phyloP scores from a whole-genome alignment of 1,284 basidiomycete genomes.

The Gymnopus androsaceus region DNA sequence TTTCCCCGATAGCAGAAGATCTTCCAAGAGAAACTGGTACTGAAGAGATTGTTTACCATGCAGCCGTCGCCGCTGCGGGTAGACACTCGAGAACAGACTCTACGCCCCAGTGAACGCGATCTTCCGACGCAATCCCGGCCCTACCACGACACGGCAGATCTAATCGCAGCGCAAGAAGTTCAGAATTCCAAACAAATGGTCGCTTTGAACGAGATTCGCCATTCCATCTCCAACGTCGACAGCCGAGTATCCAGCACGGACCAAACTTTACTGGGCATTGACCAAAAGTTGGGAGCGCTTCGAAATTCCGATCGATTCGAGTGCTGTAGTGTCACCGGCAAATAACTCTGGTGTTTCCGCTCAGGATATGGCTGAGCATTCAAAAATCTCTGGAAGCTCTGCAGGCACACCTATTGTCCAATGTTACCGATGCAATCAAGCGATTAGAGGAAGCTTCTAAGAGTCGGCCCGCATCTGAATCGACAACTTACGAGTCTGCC shows the following conservation, averaged over 20 bases:
- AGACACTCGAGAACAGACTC: not conserved
- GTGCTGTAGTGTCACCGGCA: not conserved
- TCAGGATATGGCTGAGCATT: slow-evolving; percentile 18
- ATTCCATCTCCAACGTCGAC: slow-evolving; percentile 18
- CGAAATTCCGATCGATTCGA: slow-evolving; percentile 18
- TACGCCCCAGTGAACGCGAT: not conserved
- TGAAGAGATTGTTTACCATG: not conserved
- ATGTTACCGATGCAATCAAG: slow-evolving; percentile 7
- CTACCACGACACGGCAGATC: not conserved
- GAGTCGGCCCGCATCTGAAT: not conserved
- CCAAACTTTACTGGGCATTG: slow-evolving; percentile 20
- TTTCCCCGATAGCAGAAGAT: slow-evolving; percentile 6
- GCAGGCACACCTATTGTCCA: slow-evolving; percentile 18
- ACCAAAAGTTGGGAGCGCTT: slow-evolving; percentile 26
- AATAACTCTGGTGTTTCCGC: not conserved
- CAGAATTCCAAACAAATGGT: slow-evolving; percentile 5
- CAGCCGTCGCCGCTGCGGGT: not conserved
- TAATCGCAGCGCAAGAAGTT: slow-evolving; percentile 4
- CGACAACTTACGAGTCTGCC: not conserved
- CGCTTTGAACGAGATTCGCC: slow-evolving; percentile 19
- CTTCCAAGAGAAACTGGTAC: not conserved
- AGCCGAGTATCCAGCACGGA: slow-evolving; percentile 13
- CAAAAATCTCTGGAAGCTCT: slow-evolving; percentile 28
- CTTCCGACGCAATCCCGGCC: not conserved
- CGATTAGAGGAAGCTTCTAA: slow-evolving; percentile 6